These are phyloP conservation scores for Ampelomyces quisqualis DNA, from an alignment of 2,329 filamentous ascomycete species.

Conservation along the genomic window DNA sequence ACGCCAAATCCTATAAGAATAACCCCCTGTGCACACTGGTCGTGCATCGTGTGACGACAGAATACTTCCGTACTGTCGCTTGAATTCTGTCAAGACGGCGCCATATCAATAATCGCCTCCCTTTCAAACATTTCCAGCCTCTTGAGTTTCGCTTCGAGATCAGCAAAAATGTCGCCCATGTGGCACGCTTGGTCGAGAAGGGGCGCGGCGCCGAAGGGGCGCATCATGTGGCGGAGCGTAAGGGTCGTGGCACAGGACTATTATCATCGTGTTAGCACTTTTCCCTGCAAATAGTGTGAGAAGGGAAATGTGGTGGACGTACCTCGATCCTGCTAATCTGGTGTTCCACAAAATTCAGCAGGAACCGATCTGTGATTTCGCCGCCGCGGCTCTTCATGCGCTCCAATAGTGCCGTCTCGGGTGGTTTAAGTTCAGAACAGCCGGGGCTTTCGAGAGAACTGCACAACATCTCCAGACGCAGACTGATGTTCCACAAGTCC, in stretches of 20 bases:
- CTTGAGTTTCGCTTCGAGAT: slow-evolving; percentile 61
- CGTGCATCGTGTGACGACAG: too few relatives aligned
- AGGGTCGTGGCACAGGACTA: slow-evolving; percentile 82
- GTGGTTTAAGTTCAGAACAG: slow-evolving; percentile 66
- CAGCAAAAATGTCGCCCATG: slow-evolving; percentile 69
- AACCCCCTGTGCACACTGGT: too few relatives aligned
- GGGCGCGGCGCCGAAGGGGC: slow-evolving; percentile 62
- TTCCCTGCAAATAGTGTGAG: not conserved
- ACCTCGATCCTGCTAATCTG: slow-evolving; percentile 96
- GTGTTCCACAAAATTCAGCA: slow-evolving; percentile 89
- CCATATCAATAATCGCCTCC: slow-evolving; percentile 31
- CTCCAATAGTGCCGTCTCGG: slow-evolving; percentile 81
- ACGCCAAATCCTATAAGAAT: slow-evolving; percentile 47
- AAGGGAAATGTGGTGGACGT: slow-evolving; percentile 40
- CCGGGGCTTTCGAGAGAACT: slow-evolving; percentile 75
- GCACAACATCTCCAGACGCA: slow-evolving; percentile 91
- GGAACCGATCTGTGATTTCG: slow-evolving; percentile 83
- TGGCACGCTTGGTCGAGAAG: slow-evolving; percentile 75
- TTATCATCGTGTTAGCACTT: slow-evolving; percentile 22
- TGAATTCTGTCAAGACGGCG: slow-evolving; percentile 30
- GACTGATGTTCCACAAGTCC: slow-evolving; percentile 83
- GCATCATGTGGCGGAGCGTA: slow-evolving; percentile 73
- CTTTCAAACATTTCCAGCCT: slow-evolving; percentile 56
- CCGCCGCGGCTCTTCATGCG: slow-evolving; percentile 70
- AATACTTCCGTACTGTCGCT: too few relatives aligned